Evolutionary conservation across 768 basidiomycete species (phyloP).

Genomic region (Austroboletus festivus): DNA sequence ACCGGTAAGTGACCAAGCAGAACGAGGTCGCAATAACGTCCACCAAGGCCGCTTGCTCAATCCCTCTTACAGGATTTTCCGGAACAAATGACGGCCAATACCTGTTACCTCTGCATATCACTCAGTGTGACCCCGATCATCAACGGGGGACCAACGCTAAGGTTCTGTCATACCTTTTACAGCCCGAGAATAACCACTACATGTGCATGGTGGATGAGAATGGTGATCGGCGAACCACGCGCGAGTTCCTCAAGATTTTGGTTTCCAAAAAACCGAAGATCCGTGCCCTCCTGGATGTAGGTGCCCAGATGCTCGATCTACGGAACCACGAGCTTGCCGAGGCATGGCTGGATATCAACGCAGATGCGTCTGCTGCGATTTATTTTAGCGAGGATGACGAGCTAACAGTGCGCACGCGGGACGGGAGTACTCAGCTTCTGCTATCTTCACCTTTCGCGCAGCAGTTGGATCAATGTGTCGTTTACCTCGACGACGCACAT

Average conservation of each 20-base stretch:
- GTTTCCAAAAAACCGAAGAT: neutral
- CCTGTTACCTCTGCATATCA: no score
- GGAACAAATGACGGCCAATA: constrained; percentile 38
- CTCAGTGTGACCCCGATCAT: no score
- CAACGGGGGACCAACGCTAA: no score
- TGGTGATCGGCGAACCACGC: constrained; percentile 23
- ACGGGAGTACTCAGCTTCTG: constrained; percentile 34
- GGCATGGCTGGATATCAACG: constrained; percentile 9
- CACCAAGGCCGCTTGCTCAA: neutral
- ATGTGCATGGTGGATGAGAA: constrained; percentile 22
- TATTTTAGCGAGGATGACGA: constrained; percentile 9
- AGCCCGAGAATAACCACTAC: neutral
- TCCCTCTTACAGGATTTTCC: constrained; percentile 33
- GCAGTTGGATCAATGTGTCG: constrained; percentile 5
- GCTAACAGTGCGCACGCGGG: constrained; percentile 1
- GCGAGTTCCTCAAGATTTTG: constrained; percentile 28
- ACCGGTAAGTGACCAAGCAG: neutral
- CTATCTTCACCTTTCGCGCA: constrained; percentile 36
- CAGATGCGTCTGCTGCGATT: constrained; percentile 1
- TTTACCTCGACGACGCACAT: neutral
- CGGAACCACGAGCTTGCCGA: constrained; percentile 20
- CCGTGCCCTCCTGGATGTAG: no score
- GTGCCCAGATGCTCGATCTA: neutral
- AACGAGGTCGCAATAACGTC: neutral
- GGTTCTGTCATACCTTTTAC: no score